phyloP scores from a whole-genome alignment of 805 yeast species.

The Candida nitratophila region DNA sequence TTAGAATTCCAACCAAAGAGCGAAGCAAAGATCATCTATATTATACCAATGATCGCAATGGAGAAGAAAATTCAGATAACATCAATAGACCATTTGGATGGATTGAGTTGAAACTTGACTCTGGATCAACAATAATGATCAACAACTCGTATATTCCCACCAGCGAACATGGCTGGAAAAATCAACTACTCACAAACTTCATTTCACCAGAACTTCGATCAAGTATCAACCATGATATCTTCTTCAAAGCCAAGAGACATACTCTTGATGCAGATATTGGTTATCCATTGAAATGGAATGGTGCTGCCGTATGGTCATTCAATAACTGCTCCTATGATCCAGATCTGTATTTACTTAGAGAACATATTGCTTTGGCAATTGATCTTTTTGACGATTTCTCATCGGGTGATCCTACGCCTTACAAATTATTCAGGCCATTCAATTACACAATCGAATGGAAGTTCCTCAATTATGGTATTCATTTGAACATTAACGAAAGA shows the following conservation, averaged over 20 bases:
- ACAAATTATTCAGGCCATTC: slow-evolving; percentile 72
- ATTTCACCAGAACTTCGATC: slow-evolving; percentile 59
- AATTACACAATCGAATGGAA: slow-evolving; percentile 56
- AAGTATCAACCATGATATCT: slow-evolving; percentile 82
- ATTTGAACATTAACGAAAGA: slow-evolving; percentile 74
- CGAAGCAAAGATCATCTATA: slow-evolving; percentile 62
- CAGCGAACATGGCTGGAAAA: slow-evolving; percentile 44
- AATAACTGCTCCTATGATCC: slow-evolving; percentile 43
- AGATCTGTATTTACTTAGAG: slow-evolving; percentile 65
- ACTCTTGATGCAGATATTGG: slow-evolving; percentile 48
- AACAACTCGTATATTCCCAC: slow-evolving; percentile 48
- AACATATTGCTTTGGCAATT: slow-evolving; percentile 66
- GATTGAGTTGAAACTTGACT: slow-evolving; percentile 65
- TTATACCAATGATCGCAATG: slow-evolving; percentile 8
- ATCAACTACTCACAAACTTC: slow-evolving; percentile 38
- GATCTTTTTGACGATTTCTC: slow-evolving; percentile 76
- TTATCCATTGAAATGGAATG: slow-evolving; percentile 82
- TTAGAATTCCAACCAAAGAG: slow-evolving; percentile 82
- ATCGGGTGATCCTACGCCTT: slow-evolving; percentile 62
- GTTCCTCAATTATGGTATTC: slow-evolving; percentile 48
- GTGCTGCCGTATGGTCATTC: slow-evolving; percentile 62
- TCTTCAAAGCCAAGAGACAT: slow-evolving; percentile 58
- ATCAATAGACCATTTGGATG: slow-evolving; percentile 76
- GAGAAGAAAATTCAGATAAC: neutral
- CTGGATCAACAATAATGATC: slow-evolving; percentile 42